A percentile compares a stretch with the other conserved stretches of the same genome.
Conservation (phyloP, 2,329 filamentous ascomycete genomes). For the Botrytis aclada region DNA sequence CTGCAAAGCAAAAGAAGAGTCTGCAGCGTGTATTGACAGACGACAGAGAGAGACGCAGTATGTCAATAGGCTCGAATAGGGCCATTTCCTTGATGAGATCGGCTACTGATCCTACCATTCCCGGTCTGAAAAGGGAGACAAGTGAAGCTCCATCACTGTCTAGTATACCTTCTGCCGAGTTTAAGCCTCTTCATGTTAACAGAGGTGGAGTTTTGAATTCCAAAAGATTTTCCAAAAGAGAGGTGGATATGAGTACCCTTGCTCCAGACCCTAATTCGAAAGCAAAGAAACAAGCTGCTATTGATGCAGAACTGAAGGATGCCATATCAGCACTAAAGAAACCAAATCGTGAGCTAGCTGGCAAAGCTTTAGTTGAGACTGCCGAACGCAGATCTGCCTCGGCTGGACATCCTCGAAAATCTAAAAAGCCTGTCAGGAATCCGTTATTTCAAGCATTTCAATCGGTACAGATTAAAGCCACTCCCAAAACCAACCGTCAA, state of each 20-base stretch:
- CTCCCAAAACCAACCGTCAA: slow-evolving; percentile 35
- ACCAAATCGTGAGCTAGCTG: slow-evolving; percentile 69
- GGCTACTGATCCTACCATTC: slow-evolving; percentile 59
- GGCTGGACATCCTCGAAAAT: slow-evolving; percentile 48
- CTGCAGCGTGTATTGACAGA: slow-evolving; percentile 62
- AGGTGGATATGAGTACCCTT: slow-evolving; percentile 54
- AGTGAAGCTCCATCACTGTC: slow-evolving; percentile 57
- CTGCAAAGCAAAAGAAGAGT: slow-evolving; percentile 47
- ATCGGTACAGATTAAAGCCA: slow-evolving; percentile 38
- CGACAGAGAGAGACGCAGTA: slow-evolving; percentile 52
- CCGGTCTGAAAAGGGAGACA: slow-evolving; percentile 64
- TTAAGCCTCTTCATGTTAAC: slow-evolving; percentile 39
- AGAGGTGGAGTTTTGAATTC: slow-evolving; percentile 39
- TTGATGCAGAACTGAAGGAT: slow-evolving; percentile 68
- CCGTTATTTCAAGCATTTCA: slow-evolving; percentile 38
- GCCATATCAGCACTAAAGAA: slow-evolving; percentile 72
- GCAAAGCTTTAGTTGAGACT: slow-evolving; percentile 64
- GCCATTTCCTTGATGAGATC: slow-evolving; percentile 65
- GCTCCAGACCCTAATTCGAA: slow-evolving; percentile 54
- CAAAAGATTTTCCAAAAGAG: slow-evolving; percentile 47
- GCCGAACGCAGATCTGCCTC: slow-evolving; percentile 58
- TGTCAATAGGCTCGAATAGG: slow-evolving; percentile 55
- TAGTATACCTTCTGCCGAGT: slow-evolving; percentile 47
- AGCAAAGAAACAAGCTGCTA: slow-evolving; percentile 61
- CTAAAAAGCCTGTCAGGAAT: slow-evolving; percentile 48